Base-by-base conservation (phyloP, 768 basidiomycete species). In the Boletales sp. region DNA sequence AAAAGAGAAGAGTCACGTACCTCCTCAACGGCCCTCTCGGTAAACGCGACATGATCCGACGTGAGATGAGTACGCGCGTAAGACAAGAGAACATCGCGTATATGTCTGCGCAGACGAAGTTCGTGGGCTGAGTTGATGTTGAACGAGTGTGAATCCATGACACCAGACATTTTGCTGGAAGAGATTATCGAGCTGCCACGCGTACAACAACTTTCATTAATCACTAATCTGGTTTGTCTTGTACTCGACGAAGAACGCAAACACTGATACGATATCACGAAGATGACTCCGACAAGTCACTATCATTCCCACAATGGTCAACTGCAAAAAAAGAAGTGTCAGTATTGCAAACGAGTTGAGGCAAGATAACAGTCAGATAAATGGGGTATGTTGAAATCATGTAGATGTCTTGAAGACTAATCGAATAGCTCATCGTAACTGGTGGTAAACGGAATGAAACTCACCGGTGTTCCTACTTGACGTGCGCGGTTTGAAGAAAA, bases 331-430 rank as follows among this genome's bases (percentile, higher is more conserved):
- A 27, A 27, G 24, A 27, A 27, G n/a, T 30, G 48, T 63, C 36
- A 63, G 52, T 8, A 40, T 45, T 31, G 24, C 21, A 37, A 44
- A 47, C 17, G 34, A 50, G 43, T 15, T n/a, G 41, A 48, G 44
- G 14, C 32, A 39, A 2, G 8, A 11, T 18, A 55, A 40, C 51
- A 43, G 3, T 69, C 65, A 69, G 65, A 50, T 45, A 30, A 43
- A 47, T 40, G 17, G 46, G 43, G 39, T 55, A 38, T 43, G 63
- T 81, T 72, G 43, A 81, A 89, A 90, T 86, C 88, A 89, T 80
- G 71, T 66, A 54, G 55, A 54, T 61, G 85, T 90, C 90, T 90
- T 85, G 69, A 91, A 91, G 90, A 94, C 90, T 94, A 94, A 94
- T 94, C 92, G 86, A 65, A 77, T 78, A 27, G 6, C 24, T 70